phyloP scores from a whole-genome alignment of 2,329 filamentous ascomycete species.

The Aureobasidium sp. region DNA sequence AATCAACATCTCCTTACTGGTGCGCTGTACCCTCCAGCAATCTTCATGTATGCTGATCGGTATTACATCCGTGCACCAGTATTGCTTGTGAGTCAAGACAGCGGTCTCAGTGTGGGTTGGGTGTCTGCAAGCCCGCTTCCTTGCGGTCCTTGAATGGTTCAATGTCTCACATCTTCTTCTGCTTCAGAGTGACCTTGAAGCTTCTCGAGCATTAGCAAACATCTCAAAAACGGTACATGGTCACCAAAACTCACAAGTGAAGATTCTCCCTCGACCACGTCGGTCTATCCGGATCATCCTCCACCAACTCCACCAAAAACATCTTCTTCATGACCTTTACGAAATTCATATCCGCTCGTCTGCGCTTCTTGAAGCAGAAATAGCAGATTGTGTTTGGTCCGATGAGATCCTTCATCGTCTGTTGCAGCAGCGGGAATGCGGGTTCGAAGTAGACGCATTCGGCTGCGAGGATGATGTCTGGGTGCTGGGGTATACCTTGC shows the following conservation, averaged over 20 bases:
- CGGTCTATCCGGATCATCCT: constrained; percentile 40
- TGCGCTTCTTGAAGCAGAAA: constrained; percentile 92
- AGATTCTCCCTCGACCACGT: constrained; percentile 40
- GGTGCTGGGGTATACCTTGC: constrained; percentile 42
- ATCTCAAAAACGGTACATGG: too few relatives aligned
- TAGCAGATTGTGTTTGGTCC: constrained; percentile 57
- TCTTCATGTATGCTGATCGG: neutral
- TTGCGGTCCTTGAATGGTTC: neutral
- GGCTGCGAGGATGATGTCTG: constrained; percentile 80
- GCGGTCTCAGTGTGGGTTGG: neutral
- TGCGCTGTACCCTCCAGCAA: too few relatives aligned
- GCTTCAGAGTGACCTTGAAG: constrained; percentile 7
- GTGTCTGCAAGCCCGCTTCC: neutral
- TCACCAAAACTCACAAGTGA: constrained; percentile 38
- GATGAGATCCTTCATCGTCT: constrained; percentile 67
- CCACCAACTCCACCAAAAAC: constrained; percentile 39
- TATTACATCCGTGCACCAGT: neutral
- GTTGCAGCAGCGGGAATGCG: constrained; percentile 77
- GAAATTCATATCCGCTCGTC: constrained; percentile 55
- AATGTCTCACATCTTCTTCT: neutral
- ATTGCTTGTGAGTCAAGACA: too few relatives aligned
- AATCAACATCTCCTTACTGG: too few relatives aligned
- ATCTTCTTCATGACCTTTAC: constrained; percentile 42
- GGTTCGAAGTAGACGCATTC: constrained; percentile 98
- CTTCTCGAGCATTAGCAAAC: neutral